Evolutionary conservation across 2,329 filamentous ascomycete genomes (phyloP), one percentile per base, ranked within the genome.

Genomic region (Lachnellula subtilissima): DNA sequence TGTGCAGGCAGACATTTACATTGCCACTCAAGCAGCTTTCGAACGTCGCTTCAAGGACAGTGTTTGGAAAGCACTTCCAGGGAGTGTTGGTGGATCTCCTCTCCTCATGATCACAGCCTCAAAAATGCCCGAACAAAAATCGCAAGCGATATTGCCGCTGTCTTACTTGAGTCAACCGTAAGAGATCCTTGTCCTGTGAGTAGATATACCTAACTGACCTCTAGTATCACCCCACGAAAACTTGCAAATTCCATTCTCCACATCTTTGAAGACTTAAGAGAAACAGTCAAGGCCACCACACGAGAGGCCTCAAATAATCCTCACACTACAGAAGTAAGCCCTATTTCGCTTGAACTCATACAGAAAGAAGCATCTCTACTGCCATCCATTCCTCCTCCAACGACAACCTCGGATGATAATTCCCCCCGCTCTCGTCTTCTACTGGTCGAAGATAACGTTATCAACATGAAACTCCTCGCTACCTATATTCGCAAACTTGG

Each of bases 371-470:
- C 1, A 17, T 6, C 42, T 22, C 19, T 19, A 23, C 42, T 23
- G 7, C 22, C 19, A 45, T 22, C 19, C 42, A 19, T 14, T n/a
- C n/a, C 14, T 15, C 23, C 43, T 32, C 23, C 40, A 47, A 25
- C 17, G 2, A 25, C 8, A 28, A 32, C 28, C 28, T 35, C 28
- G 19, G 12, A 25, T 12, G 4, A 14, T 14, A 22, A 25, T 22
- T 4, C 52, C 5, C 47, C 46, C 3, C 19, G 58, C 11, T 53
- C 66, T 1, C 54, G 49, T 25, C 64, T 74, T 47, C 63, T 74
- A 3, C 66, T 70, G 5, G 73, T 75, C 3, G 73, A 76, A 55
- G 73, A 74, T 55, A 75, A 75, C 53, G 65, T 62, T 2, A 66
- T 74, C 50, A 74, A 75, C 48, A 60, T 75, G 22, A 68, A 73